Conservation (phyloP, 305 asterid genomes). For the Ilex paraguariensis region DNA sequence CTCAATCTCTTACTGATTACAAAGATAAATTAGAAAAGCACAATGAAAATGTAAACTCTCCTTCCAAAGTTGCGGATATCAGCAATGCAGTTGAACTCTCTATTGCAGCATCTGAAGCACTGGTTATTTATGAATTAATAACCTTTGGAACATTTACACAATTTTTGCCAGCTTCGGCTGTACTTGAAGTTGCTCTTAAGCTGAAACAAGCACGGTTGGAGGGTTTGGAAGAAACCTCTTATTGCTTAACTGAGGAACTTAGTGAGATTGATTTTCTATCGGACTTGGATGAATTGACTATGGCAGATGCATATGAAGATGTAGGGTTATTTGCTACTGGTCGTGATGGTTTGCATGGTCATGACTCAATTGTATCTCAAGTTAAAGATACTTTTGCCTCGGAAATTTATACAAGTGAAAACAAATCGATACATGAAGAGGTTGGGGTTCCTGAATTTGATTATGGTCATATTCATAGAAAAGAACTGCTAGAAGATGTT, state of each 20-base stretch:
- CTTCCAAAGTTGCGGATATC: slow-evolving; percentile 29
- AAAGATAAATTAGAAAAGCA: slow-evolving; percentile 25
- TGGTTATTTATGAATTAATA: slow-evolving; percentile 58
- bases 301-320: slow-evolving; percentile 70
- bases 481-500: slow-evolving; percentile 18
- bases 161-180: slow-evolving; percentile 47
- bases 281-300: slow-evolving; percentile 55
- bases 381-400: slow-evolving; percentile 55
- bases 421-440: slow-evolving; percentile 22
- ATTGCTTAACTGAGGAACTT: slow-evolving; percentile 18
- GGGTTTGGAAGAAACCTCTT: slow-evolving; percentile 28
- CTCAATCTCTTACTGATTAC: slow-evolving; percentile 22
- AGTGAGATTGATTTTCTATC: slow-evolving; percentile 42
- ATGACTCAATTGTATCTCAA: slow-evolving; percentile 41
- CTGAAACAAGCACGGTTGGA: slow-evolving; percentile 70
- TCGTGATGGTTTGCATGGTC: slow-evolving; percentile 19
- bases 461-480: slow-evolving; percentile 16
- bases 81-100: slow-evolving; percentile 53
- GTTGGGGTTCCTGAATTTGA: slow-evolving; percentile 22
- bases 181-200: slow-evolving; percentile 78
- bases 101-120: slow-evolving; percentile 86
- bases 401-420: slow-evolving; percentile 23
- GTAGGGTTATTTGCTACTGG: slow-evolving; percentile 34
- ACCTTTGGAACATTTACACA: slow-evolving; percentile 31
- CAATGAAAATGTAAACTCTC: slow-evolving; percentile 26